Evolutionary conservation across 345 rosid genomes (phyloP).

Genomic region (Eucalyptus cloeziana): DNA sequence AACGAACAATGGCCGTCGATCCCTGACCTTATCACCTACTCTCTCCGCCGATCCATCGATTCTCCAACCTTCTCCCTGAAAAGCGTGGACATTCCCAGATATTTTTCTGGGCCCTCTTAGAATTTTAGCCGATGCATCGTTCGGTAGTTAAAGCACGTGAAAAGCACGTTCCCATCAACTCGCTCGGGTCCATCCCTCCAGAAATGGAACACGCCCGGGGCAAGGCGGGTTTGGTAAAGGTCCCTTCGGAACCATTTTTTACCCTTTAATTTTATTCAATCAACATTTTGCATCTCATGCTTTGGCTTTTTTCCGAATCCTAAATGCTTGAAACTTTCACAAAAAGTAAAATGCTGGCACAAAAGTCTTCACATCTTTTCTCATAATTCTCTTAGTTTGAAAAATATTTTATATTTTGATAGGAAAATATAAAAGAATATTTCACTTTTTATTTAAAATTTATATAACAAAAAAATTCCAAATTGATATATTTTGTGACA

Average conservation of each 20-base stretch:
- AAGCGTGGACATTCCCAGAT: neutral
- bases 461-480: accelerated
- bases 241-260: neutral
- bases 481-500: accelerated
- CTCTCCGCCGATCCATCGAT: neutral
- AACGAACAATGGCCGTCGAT: neutral
- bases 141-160: neutral
- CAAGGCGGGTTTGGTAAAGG: neutral
- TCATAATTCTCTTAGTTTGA: neutral
- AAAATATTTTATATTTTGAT: neutral
- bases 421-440: accelerated
- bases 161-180: neutral
- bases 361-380: neutral
- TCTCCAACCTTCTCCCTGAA: neutral
- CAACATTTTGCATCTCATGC: neutral
- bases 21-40: neutral
- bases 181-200: neutral
- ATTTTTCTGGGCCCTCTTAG: neutral
- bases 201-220: neutral
- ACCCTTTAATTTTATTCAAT: neutral
- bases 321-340: neutral
- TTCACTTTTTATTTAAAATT: neutral
- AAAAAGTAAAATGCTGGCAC: neutral
- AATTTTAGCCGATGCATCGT: neutral
- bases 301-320: neutral